Conservation (phyloP, 768 basidiomycete genomes). For the Suillus hirtellus region DNA sequence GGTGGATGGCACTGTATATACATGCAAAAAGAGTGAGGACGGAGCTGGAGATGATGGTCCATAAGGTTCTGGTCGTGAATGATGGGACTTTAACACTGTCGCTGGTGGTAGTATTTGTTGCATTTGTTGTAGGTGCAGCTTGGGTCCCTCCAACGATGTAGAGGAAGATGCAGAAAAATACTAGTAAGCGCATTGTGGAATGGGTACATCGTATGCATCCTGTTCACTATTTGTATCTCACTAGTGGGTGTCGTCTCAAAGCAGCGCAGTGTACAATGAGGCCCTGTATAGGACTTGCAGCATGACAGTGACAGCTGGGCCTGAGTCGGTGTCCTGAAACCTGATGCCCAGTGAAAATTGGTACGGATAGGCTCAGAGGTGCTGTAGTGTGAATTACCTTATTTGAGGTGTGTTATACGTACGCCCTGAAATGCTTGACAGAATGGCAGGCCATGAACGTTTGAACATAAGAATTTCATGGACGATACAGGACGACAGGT, state of each 20-base stretch:
- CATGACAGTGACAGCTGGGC: too few relatives aligned
- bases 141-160: not conserved
- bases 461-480: too few relatives aligned
- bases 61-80: not conserved
- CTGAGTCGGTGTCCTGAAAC: too few relatives aligned
- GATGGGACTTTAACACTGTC: not conserved
- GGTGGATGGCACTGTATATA: slow-evolving; percentile 28
- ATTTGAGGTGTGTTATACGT: too few relatives aligned
- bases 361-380: too few relatives aligned
- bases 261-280: too few relatives aligned
- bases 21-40: slow-evolving; percentile 24
- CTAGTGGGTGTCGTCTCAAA: not conserved
- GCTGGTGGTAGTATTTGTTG: not conserved
- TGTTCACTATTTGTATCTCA: not conserved
- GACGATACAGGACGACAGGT: too few relatives aligned
- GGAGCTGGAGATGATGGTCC: not conserved
- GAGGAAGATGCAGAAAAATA: not conserved
- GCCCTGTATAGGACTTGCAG: too few relatives aligned
- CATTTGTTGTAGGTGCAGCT: not conserved
- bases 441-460: too few relatives aligned
- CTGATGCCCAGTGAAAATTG: too few relatives aligned
- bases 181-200: not conserved
- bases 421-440: too few relatives aligned
- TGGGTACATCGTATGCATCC: not conserved
- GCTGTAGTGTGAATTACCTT: too few relatives aligned